Evolutionary conservation across 192 early-diverging fungal species (phyloP), one percentile per base, ranked within the genome.

Genomic region (Coemansia sp.): DNA sequence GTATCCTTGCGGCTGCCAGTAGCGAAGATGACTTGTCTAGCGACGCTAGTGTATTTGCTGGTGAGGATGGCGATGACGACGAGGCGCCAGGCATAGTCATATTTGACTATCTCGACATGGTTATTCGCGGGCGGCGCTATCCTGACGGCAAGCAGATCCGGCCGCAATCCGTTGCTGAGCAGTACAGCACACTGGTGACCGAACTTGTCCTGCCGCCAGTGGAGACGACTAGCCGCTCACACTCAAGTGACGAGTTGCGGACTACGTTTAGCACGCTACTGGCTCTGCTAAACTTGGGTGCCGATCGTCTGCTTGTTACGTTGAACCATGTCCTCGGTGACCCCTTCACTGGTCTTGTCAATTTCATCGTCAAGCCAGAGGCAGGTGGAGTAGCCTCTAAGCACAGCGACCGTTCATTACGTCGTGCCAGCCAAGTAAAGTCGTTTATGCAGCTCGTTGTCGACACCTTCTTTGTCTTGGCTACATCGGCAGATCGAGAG

Each of bases 341-440:
- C 44, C 65, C 82, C 5, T 84, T 84, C 57, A 65, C 59, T 10
- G 72, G 72, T 47, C 73, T 71, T 54, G 76, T 84, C 55, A 84
- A 72, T 65, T 43, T 84, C 22, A 84, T 84, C 41, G 60, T 84
- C 31, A 76, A 76, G 62, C 82, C 77, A 10, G 41, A 16, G 0
- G 62, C 73, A 0, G 38, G n/a, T 6, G 20, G 63, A 16, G 16
- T 34, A 5, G 8, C 41, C 2, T 20, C 34, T 13, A 52, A 65
- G 18, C 54, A 49, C 60, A 69, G 76, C 41, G 82, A 79, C 29
- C 76, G 82, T 2, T 71, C 68, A 6, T 22, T 84, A 61, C 74
- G 82, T 18, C 82, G 82, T 18, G 74, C 82, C 24, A 84, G 82
- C 60, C 77, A 76, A 51, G 82, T 84, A 52, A 84, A 84, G 74